Conservation (phyloP, 257 asterid species). For the Gentiana macrophylla region DNA sequence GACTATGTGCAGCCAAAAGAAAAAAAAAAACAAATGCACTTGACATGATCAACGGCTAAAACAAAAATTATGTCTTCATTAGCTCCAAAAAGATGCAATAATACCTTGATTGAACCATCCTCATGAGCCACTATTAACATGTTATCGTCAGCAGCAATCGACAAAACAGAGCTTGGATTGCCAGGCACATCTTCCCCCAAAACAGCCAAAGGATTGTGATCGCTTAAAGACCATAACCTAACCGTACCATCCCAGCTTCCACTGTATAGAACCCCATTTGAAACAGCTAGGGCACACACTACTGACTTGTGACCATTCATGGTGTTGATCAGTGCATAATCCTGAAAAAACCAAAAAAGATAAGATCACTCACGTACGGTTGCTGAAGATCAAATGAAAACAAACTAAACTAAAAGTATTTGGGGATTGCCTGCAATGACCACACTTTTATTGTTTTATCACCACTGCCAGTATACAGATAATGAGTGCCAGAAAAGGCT, state of each 20-base stretch:
- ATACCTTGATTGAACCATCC: slow-evolving; percentile 52
- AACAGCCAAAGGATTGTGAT: slow-evolving; percentile 66
- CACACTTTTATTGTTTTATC: slow-evolving; percentile 84
- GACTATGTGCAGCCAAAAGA: background rate
- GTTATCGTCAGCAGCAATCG: slow-evolving; percentile 48
- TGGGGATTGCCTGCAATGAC: slow-evolving; percentile 67
- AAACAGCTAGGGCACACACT: slow-evolving; percentile 55
- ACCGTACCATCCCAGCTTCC: slow-evolving; percentile 99
- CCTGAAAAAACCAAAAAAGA: slow-evolving; percentile 27
- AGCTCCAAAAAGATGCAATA: background rate
- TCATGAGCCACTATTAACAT: slow-evolving; percentile 63
- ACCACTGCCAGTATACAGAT: slow-evolving; percentile 83
- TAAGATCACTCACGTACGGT: slow-evolving; percentile 1
- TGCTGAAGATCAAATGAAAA: slow-evolving; percentile 9
- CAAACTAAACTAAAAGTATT: slow-evolving; percentile 2
- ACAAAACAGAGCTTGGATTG: slow-evolving; percentile 38
- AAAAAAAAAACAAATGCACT: background rate
- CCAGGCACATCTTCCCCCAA: slow-evolving; percentile 50
- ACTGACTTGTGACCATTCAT: slow-evolving; percentile 85
- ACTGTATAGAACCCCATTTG: slow-evolving; percentile 65
- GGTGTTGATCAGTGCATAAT: slow-evolving; percentile 42
- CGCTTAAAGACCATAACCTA: slow-evolving; percentile 78
- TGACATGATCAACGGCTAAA: background rate
- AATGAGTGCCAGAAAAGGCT: slow-evolving; percentile 50
- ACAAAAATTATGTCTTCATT: background rate